Base-by-base conservation (phyloP, 331 rosid genomes). In the Dryas integrifolia region DNA sequence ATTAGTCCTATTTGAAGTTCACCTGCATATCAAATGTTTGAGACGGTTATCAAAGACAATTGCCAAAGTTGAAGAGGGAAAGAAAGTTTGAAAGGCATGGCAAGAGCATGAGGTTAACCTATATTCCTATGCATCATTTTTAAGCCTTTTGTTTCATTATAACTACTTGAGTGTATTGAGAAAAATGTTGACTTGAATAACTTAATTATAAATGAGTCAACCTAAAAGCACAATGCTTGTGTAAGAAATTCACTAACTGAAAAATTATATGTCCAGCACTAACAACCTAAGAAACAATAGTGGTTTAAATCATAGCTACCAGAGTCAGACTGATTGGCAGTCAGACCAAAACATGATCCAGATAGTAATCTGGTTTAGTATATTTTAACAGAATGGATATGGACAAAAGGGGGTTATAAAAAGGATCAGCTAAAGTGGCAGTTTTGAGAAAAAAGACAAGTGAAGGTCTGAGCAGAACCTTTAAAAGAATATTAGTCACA, bases 1-100 rank as follows among this genome's bases (percentile, higher is more conserved):
- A 82, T 85, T 14, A 49, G 43, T 69, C 86, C 88, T 51, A 81
- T 77, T 65, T 78, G 80, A 72, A 76, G 53, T 72, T 76, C 82
- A 58, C 80, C 83, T 85, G 16, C 47, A 76, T 6, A 69, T 51
- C 40, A 66, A 72, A 69, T 47, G 50, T 24, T 57, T 59, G n/a
- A 13, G 14, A 59, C 40, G 43, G 43, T n/a, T 65, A 78, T 66
- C 26, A 57, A 72, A 41, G 24, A 59, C 55, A 63, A 35, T 38
- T 3, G 52, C 67, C 70, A 48, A 71, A 12, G 49, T 48, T 24
- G 58, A 67, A 30, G 61, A 3, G 44, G 53, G 43, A 55, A 69
- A 46, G 57, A 44, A 41, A 63, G 14, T 64, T 21, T 58, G 16
- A 66, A n/a, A 35, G 26, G 58, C 15, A 15, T 16, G 41, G 57